These are phyloP conservation scores for Fulvia fulva DNA, from an alignment of 2,329 filamentous ascomycete genomes.

Conservation along the genomic window DNA sequence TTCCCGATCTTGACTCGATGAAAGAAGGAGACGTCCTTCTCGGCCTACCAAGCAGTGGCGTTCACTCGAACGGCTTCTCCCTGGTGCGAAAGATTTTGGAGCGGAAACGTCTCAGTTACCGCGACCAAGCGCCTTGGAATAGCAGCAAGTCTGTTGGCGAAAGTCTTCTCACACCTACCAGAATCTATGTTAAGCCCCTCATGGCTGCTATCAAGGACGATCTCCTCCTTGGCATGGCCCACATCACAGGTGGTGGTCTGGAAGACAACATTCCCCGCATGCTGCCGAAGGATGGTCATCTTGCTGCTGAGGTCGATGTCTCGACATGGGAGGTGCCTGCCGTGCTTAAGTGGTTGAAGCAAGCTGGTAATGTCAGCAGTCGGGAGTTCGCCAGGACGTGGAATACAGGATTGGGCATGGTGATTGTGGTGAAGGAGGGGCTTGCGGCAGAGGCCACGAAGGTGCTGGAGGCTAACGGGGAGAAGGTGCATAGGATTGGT, in stretches of 20 bases:
- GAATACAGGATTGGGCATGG: slow-evolving; percentile 95
- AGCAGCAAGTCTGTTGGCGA: slow-evolving; percentile 60
- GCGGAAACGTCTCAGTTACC: slow-evolving; percentile 67
- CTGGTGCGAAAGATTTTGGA: slow-evolving; percentile 89
- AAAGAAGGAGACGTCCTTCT: slow-evolving; percentile 76
- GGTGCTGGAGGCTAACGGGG: slow-evolving; percentile 63
- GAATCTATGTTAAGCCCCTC: slow-evolving; percentile 76
- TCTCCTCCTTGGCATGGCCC: slow-evolving; percentile 84
- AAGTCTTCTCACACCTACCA: slow-evolving; percentile 80
- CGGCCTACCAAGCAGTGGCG: slow-evolving; percentile 77
- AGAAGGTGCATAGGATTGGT: slow-evolving; percentile 75
- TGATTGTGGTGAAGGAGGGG: slow-evolving; percentile 68
- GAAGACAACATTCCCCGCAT: slow-evolving; percentile 93
- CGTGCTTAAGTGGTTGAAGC: slow-evolving; percentile 85
- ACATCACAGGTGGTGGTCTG: slow-evolving; percentile 94
- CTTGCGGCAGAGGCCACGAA: slow-evolving; percentile 59
- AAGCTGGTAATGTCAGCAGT: slow-evolving; percentile 64
- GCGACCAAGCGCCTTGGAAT: slow-evolving; percentile 73
- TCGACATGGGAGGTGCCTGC: slow-evolving; percentile 68
- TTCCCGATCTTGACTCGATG: slow-evolving; percentile 77
- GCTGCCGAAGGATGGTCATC: slow-evolving; percentile 61
- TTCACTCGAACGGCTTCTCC: slow-evolving; percentile 96
- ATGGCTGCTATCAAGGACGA: slow-evolving; percentile 60
- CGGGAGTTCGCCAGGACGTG: slow-evolving; percentile 87
- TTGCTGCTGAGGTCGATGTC: slow-evolving; percentile 79